Evolutionary conservation across 2,329 filamentous ascomycete genomes (phyloP).

Genomic region (Pseudomassariella vexata): DNA sequence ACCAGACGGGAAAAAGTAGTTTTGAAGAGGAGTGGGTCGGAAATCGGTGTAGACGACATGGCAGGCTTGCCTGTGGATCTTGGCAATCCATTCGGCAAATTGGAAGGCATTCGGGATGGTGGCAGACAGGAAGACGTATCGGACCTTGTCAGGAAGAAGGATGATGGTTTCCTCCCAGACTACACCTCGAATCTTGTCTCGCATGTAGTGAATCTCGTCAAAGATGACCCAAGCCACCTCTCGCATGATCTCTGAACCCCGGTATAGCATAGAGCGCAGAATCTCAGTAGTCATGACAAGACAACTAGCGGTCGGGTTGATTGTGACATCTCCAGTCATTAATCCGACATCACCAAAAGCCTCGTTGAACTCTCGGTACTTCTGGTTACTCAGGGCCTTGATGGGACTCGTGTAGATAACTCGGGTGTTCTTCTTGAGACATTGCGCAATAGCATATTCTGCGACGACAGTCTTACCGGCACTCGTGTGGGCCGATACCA

Average conservation of each 20-base stretch:
- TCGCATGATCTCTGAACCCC: conserved; percentile 98
- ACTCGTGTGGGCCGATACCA: conserved; percentile 95
- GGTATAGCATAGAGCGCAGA: conserved; percentile 95
- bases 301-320: conserved; percentile 96
- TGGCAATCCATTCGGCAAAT: conserved; percentile 98
- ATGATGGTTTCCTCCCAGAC: conserved; percentile 99
- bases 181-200: conserved; percentile 88
- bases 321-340: conserved; percentile 99
- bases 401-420: conserved; percentile 99
- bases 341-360: conserved; percentile 96
- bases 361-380: conserved; percentile 92
- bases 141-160: conserved; percentile 93
- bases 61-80: conserved; percentile 94
- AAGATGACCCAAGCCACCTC: conserved; percentile 98
- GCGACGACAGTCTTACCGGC: conserved; percentile 98
- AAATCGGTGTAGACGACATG: conserved; percentile 99
- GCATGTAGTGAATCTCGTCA: conserved; percentile 97
- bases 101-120: conserved; percentile 99
- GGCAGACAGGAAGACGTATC: conserved; percentile 95
- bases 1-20: conserved; percentile 94
- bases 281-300: conserved; percentile 99
- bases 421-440: conserved; percentile 92
- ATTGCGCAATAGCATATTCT: conserved; percentile 96
- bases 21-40: conserved; percentile 89
- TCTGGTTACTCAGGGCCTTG: conserved; percentile 97